Conservation (phyloP, 306 rosid species). For the Chamaecrista fasciculata region DNA sequence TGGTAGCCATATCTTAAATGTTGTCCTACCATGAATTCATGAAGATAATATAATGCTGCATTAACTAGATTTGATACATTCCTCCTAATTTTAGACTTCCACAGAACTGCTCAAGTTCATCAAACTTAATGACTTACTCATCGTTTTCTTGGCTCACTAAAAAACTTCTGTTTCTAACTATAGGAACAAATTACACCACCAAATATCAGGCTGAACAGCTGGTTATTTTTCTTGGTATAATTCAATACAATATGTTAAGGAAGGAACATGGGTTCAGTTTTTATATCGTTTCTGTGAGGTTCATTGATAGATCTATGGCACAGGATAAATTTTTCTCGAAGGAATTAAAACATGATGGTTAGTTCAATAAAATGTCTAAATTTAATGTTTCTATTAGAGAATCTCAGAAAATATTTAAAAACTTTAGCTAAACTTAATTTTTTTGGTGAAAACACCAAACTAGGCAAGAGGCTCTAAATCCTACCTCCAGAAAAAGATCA, state of each 20-base stretch:
- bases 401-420: not conserved
- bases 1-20: not conserved
- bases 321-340: not conserved
- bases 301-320: not conserved
- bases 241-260: not conserved
- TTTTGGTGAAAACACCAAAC: not conserved
- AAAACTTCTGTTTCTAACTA: not conserved
- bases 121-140: not conserved
- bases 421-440: not conserved
- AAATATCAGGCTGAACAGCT: not conserved
- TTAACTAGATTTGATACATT: conserved; percentile 6
- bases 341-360: not conserved
- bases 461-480: conserved; percentile 15
- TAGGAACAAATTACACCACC: conserved; percentile 6
- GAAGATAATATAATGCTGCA: not conserved
- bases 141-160: not conserved
- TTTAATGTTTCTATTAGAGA: not conserved
- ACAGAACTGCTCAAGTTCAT: not conserved
- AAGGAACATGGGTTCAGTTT: not conserved
- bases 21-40: not conserved
- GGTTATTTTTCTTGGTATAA: not conserved
- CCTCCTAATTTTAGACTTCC: conserved; percentile 1
- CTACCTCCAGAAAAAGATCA: conserved; percentile 79
- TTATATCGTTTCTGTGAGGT: not conserved
- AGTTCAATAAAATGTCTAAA: not conserved